These are phyloP conservation scores for Tolypocladium pustulatum DNA, from an alignment of 2,329 filamentous ascomycete genomes.

Conservation along the genomic window DNA sequence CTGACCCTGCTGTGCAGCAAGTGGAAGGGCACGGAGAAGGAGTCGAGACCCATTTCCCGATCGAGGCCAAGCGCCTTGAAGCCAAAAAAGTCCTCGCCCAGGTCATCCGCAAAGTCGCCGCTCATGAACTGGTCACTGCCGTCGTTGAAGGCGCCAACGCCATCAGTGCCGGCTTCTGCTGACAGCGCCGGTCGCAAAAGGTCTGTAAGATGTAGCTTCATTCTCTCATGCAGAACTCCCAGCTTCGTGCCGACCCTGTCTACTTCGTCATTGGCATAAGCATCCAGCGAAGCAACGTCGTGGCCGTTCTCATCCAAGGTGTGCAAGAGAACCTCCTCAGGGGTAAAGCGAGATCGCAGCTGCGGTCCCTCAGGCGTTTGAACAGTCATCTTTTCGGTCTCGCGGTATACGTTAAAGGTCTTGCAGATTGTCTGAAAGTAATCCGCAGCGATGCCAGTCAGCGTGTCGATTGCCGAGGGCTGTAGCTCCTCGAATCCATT, in stretches of 20 bases:
- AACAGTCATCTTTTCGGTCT: conserved; percentile 65
- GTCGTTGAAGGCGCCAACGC: conserved; percentile 85
- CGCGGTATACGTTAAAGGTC: conserved; percentile 72
- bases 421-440: conserved; percentile 79
- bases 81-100: conserved; percentile 97
- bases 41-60: conserved; percentile 78
- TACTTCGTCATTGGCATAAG: conserved; percentile 87
- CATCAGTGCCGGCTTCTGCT: conserved; percentile 65
- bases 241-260: conserved; percentile 75
- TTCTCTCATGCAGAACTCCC: conserved; percentile 77
- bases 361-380: conserved; percentile 29
- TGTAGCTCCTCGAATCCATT: conserved; percentile 96
- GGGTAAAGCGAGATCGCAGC: conserved; percentile 58
- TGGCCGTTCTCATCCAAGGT: conserved; percentile 75
- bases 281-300: conserved; percentile 70
- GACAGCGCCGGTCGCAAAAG: conserved; percentile 80
- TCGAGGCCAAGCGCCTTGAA: conserved; percentile 93
- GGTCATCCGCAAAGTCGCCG: conserved; percentile 94
- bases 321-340: conserved; percentile 81
- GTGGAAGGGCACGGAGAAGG: conserved; percentile 85
- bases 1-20: conserved; percentile 85
- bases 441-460: conserved; percentile 80
- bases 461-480: conserved; percentile 80
- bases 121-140: conserved; percentile 95
- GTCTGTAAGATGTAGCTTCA: conserved; percentile 89